phyloP scores from a whole-genome alignment of 2,329 filamentous ascomycete species.

The Calonectria henricotiae region DNA sequence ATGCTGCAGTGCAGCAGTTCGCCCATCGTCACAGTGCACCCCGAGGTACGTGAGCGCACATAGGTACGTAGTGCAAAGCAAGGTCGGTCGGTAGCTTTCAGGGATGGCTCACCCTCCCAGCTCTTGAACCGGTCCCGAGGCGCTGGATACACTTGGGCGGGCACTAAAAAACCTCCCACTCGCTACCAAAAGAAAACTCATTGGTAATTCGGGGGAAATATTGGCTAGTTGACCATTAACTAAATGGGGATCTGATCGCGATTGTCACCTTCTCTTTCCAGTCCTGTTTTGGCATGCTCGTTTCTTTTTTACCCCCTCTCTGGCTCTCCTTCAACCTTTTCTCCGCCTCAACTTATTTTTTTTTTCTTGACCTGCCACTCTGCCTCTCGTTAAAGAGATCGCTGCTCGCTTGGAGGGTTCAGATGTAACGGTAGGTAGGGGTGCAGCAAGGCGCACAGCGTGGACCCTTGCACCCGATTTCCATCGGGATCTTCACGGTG shows the following conservation, averaged over 20 bases:
- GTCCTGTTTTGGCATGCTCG: constrained; percentile 21
- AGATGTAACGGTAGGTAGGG: constrained; percentile 18
- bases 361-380: neutral
- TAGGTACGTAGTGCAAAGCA: neutral
- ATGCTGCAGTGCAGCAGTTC: constrained; percentile 5
- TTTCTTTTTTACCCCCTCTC: constrained; percentile 4
- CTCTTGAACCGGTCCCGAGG: constrained; percentile 17
- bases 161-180: constrained; percentile 18
- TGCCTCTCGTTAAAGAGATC: constrained; percentile 18
- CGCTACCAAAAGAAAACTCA: neutral
- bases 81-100: constrained; percentile 4
- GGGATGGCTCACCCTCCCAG: constrained; percentile 15
- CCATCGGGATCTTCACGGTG: constrained; percentile 30
- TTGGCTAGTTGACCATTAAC: constrained; percentile 16
- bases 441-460: neutral
- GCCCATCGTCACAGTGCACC: constrained; percentile 8
- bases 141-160: constrained; percentile 22
- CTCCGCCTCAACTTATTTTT: constrained; percentile 10
- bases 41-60: constrained; percentile 15
- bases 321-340: neutral
- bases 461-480: constrained; percentile 20
- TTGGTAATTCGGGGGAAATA: constrained; percentile 19
- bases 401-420: constrained; percentile 7
- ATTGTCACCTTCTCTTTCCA: constrained; percentile 19
- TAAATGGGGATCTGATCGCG: constrained; percentile 21